phyloP scores from a whole-genome alignment of 2,329 filamentous ascomycete genomes.

The Dactylellina cionopaga region DNA sequence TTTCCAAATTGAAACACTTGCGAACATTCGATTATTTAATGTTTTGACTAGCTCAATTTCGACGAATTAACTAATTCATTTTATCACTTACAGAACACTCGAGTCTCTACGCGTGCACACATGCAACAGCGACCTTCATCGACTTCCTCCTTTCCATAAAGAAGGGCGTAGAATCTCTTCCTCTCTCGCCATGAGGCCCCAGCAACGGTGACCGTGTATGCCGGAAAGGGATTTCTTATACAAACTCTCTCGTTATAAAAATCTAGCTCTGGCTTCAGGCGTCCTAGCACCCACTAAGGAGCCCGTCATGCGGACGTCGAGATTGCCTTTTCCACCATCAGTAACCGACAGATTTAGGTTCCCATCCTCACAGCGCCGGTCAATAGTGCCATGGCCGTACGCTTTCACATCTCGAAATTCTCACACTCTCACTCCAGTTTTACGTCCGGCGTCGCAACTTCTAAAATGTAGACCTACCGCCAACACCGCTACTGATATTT shows the following conservation, averaged over 20 bases:
- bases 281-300: neutral
- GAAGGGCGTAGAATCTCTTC: conserved; percentile 9
- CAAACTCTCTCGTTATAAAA: conserved; percentile 1
- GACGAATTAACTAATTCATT: too few species aligned
- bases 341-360: conserved; percentile 7
- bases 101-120: too few species aligned
- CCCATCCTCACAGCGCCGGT: neutral
- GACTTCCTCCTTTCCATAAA: neutral
- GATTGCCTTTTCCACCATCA: conserved; percentile 18
- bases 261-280: neutral
- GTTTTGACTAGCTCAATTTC: too few species aligned
- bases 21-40: too few species aligned
- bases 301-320: conserved; percentile 36
- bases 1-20: too few species aligned
- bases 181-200: conserved; percentile 25
- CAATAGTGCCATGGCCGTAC: neutral
- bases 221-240: neutral
- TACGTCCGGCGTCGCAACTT: neutral
- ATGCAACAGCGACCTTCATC: too few species aligned
- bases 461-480: neutral
- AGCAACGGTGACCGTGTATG: conserved; percentile 26
- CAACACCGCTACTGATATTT: neutral
- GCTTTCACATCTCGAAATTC: neutral
- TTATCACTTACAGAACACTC: too few species aligned
- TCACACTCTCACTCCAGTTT: neutral